Percentiles rank a stretch among this genome's conserved stretches.
phyloP scores from a whole-genome alignment of 139 green algal genomes.

The Edaphochlamys debaryana region DNA sequence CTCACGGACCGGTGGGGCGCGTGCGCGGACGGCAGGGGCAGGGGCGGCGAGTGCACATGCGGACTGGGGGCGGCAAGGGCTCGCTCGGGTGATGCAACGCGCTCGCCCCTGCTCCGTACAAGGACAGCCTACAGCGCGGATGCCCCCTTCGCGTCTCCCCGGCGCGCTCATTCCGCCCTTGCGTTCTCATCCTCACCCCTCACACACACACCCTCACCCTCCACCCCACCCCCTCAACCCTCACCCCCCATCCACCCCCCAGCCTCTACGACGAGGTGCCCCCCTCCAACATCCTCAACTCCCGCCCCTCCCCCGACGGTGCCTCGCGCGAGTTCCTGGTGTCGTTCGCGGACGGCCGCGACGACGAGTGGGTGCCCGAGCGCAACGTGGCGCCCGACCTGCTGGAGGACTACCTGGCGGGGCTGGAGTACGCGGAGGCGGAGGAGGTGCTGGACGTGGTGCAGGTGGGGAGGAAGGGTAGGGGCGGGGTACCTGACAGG shows the following conservation, averaged over 20 bases:
- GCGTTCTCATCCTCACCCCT: too few species aligned
- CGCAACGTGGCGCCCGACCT: conserved; percentile 74
- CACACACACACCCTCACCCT: too few species aligned
- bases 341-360: conserved; percentile 49
- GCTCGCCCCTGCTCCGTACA: too few species aligned
- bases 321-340: conserved; percentile 75
- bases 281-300: conserved; percentile 43
- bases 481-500: too few species aligned
- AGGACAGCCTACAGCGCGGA: too few species aligned
- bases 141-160: too few species aligned
- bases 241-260: background rate
- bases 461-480: conserved; percentile 55
- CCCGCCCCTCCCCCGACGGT: conserved; percentile 24
- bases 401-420: conserved; percentile 77
- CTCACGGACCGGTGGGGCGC: conserved; percentile 62
- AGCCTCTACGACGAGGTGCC: conserved; percentile 85
- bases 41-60: too few species aligned
- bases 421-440: conserved; percentile 75
- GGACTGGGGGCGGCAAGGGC: too few species aligned
- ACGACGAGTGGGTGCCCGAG: conserved; percentile 73
- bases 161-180: too few species aligned
- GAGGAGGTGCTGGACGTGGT: conserved; percentile 50
- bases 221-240: background rate
- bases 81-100: too few species aligned
- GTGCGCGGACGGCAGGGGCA: background rate